Evolutionary conservation across 2,329 filamentous ascomycete genomes (phyloP).

Genomic region (Metarhizium robertsii): DNA sequence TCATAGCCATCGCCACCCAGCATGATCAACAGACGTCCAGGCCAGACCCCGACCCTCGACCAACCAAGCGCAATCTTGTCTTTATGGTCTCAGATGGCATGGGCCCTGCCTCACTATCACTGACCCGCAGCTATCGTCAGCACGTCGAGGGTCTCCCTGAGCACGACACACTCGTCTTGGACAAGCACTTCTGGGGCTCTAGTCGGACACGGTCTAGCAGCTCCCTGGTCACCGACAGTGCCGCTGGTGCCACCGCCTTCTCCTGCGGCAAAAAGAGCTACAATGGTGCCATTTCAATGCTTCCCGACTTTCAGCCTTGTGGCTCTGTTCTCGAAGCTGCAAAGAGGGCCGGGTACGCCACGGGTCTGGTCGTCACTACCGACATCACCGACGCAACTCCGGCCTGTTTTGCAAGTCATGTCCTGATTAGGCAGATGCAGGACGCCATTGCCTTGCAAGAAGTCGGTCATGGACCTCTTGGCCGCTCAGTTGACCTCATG

Average conservation of each 20-base stretch:
- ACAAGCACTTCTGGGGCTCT: constrained; percentile 83
- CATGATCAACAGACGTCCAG: constrained; percentile 49
- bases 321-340: constrained; percentile 90
- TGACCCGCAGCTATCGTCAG: constrained; percentile 84
- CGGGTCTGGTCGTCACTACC: constrained; percentile 90
- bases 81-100: constrained; percentile 99
- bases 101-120: constrained; percentile 81
- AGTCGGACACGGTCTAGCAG: constrained; percentile 78
- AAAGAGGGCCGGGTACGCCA: constrained; percentile 83
- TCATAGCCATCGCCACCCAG: constrained; percentile 40
- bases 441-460: constrained; percentile 91
- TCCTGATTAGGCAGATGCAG: constrained; percentile 68
- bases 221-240: constrained; percentile 86
- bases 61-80: constrained; percentile 80
- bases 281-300: constrained; percentile 87
- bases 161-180: constrained; percentile 68
- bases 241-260: constrained; percentile 95
- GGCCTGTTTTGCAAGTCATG: constrained; percentile 88
- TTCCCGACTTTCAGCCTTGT: constrained; percentile 78
- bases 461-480: constrained; percentile 78
- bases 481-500: constrained; percentile 82
- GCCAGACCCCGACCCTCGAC: constrained; percentile 23
- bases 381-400: constrained; percentile 93
- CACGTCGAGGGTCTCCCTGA: constrained; percentile 62
- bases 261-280: constrained; percentile 90